Evolutionary conservation across 768 basidiomycete species (phyloP), one percentile per base, ranked within the genome.

Genomic region (Kondoa malvinella): DNA sequence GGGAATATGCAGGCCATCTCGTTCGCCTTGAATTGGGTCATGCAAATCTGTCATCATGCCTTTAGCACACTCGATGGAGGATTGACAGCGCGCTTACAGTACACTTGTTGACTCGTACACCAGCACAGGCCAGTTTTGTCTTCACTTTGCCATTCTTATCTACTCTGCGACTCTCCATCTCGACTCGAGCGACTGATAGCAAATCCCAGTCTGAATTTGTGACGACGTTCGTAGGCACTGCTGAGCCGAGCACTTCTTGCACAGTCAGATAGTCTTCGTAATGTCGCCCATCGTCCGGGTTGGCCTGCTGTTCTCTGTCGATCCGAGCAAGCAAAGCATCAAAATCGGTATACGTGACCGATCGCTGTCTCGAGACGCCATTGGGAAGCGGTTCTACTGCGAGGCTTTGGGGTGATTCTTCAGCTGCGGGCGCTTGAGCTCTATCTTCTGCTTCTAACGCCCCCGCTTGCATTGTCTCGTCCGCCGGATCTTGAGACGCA

Each of bases 101-200:
- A 50, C 69, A 70, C 57, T 65, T 67, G 57, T 70, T 68, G 56
- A 68, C 68, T 25, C 62, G 68, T 25, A 70, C 65, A 14, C 69
- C 69, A 27, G 62, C 67, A 34, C 66, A 67, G n/a, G 61, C 29
- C 30, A 60, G 32, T 56, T 70, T 70, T 16, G 59, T 57, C 56
- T 70, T 70, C 25, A 57, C 58, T 27, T 68, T 70, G 56, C 69
- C 69, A 26, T 67, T 68, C 50, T 63, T 67, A 56, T 70, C 69
- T 26, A 66, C 60, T 30, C 69, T 60, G 25, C 67, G 29, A 8
- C 69, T 68, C 56, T 70, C 69, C 12, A 67, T 34, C 58, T 67
- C 67, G 8, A 70, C 67, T 30, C 34, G 34, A 16, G 67, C 69
- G 26, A 70, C 63, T 2, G 61, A 63, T 32, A 70, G 27, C 15